A percentile compares a stretch with the other conserved stretches of the same genome.
Evolutionary conservation across 2,329 filamentous ascomycete species (phyloP).

Genomic region (Diaporthe sp.): DNA sequence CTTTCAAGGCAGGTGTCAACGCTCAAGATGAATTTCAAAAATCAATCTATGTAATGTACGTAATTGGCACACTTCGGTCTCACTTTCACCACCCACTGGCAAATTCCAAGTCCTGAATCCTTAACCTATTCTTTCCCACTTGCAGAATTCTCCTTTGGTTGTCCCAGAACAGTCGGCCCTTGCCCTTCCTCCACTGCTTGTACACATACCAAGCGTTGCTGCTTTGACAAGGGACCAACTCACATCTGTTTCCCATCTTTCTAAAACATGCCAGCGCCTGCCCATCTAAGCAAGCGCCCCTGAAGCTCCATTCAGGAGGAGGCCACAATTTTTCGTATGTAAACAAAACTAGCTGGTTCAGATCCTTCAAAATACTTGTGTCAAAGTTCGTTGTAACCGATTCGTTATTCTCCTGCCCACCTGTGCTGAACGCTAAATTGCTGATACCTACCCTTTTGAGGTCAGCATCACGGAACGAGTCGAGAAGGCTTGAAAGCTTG

Average conservation of each 20-base stretch:
- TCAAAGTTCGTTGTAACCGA: constrained; percentile 39
- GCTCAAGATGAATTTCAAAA: no score
- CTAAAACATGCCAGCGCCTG: neutral
- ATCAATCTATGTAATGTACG: no score
- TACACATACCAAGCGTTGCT: constrained; percentile 38
- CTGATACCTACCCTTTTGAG: constrained; percentile 36
- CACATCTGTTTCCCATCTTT: constrained; percentile 19
- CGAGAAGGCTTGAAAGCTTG: constrained; percentile 39
- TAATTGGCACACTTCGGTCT: neutral
- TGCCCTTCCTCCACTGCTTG: constrained; percentile 38
- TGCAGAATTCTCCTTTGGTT: constrained; percentile 37
- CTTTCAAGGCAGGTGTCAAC: no score
- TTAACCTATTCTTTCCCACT: constrained; percentile 40
- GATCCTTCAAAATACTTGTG: constrained; percentile 38
- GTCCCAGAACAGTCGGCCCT: constrained; percentile 39
- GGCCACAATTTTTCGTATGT: constrained; percentile 43
- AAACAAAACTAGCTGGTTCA: constrained; percentile 45
- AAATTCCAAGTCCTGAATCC: constrained; percentile 44
- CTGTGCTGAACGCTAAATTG: constrained; percentile 42
- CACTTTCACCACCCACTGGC: constrained; percentile 38
- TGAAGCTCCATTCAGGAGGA: constrained; percentile 40
- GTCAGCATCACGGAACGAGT: constrained; percentile 39
- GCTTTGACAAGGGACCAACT: constrained; percentile 38
- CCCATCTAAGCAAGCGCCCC: constrained; percentile 19
- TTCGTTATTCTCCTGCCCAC: constrained; percentile 39